A percentile compares a stretch with the other conserved stretches of the same genome.
These are phyloP conservation scores for Clitopilus hobsonii DNA, from an alignment of 768 basidiomycete genomes.

Conservation along the genomic window DNA sequence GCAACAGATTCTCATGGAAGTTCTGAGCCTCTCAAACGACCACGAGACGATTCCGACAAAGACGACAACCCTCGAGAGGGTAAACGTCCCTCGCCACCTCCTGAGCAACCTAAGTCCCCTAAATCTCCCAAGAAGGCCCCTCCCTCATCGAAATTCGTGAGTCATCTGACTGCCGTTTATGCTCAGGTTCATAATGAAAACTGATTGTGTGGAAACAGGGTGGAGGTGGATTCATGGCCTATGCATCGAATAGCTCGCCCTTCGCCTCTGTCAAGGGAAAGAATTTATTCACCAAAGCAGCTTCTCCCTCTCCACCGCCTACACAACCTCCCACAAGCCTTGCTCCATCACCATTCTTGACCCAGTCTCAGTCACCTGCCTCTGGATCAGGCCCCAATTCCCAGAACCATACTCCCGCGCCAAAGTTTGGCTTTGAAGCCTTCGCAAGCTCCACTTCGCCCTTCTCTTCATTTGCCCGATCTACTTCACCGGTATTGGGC, in stretches of 20 bases:
- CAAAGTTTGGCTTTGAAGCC: conserved; percentile 30
- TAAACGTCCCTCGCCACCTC: conserved; percentile 66
- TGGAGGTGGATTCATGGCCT: conserved; percentile 77
- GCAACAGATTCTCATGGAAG: conserved; percentile 21
- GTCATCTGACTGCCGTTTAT: neutral
- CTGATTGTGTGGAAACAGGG: conserved; percentile 30
- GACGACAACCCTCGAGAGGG: conserved; percentile 59
- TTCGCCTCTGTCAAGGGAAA: conserved; percentile 72
- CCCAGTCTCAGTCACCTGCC: conserved; percentile 6
- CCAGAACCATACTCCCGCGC: conserved; percentile 17
- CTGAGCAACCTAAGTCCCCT: conserved; percentile 36
- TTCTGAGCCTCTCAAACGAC: conserved; percentile 49
- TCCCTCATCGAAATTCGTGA: conserved; percentile 10
- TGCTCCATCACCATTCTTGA: conserved; percentile 6
- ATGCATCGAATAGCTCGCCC: conserved; percentile 69
- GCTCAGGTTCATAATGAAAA: neutral
- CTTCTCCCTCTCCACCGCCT: conserved; percentile 22
- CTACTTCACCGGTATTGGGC: conserved; percentile 53
- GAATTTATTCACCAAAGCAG: conserved; percentile 43
- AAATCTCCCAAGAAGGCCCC: neutral
- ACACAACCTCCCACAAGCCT: conserved; percentile 9
- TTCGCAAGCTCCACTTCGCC: conserved; percentile 25
- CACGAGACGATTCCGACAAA: conserved; percentile 56
- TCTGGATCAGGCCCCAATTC: neutral
- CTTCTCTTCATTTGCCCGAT: conserved; percentile 26